A percentile compares a stretch with the other conserved stretches of the same genome.
Evolutionary conservation across 2,329 filamentous ascomycete species (phyloP).

Genomic region (Epicoccum nigrum): DNA sequence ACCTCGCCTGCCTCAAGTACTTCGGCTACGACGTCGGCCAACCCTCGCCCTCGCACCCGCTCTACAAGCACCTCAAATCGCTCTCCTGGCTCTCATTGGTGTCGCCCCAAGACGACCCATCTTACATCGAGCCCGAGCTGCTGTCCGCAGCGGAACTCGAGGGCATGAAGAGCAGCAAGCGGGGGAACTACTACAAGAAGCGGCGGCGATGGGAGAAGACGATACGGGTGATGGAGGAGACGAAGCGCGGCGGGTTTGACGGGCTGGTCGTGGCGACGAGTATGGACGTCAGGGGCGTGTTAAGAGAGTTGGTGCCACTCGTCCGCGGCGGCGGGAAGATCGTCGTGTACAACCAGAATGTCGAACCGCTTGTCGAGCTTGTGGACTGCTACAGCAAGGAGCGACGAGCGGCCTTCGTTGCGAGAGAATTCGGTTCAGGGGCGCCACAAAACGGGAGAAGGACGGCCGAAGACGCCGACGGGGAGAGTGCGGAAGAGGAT

Average conservation of each 20-base stretch:
- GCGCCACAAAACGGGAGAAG: constrained; percentile 23
- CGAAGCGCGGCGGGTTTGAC: constrained; percentile 77
- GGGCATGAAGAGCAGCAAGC: constrained; percentile 78
- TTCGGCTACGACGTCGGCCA: constrained; percentile 80
- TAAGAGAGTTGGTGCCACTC: constrained; percentile 78
- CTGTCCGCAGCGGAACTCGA: constrained; percentile 67
- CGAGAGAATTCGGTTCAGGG: constrained; percentile 33
- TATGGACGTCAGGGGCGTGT: constrained; percentile 79
- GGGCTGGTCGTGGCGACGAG: constrained; percentile 81
- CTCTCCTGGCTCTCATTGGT: constrained; percentile 93
- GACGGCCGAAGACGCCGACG: constrained; percentile 20
- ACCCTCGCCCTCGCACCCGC: constrained; percentile 71
- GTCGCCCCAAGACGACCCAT: constrained; percentile 73
- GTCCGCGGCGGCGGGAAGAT: constrained; percentile 83
- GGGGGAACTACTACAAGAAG: constrained; percentile 88
- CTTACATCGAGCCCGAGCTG: constrained; percentile 71
- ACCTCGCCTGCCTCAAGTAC: constrained; percentile 85
- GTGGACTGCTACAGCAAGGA: constrained; percentile 85
- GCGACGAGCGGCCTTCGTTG: constrained; percentile 71
- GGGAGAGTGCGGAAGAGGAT: constrained; percentile 30
- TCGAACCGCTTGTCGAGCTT: constrained; percentile 78
- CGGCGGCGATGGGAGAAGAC: constrained; percentile 79
- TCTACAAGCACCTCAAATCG: constrained; percentile 79
- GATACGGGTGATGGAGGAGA: constrained; percentile 73
- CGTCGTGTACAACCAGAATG: constrained; percentile 80